A percentile compares a stretch with the other conserved stretches of the same genome.
phyloP scores from a whole-genome alignment of 148 eudicot species.

The Vaccinium myrtillus region DNA sequence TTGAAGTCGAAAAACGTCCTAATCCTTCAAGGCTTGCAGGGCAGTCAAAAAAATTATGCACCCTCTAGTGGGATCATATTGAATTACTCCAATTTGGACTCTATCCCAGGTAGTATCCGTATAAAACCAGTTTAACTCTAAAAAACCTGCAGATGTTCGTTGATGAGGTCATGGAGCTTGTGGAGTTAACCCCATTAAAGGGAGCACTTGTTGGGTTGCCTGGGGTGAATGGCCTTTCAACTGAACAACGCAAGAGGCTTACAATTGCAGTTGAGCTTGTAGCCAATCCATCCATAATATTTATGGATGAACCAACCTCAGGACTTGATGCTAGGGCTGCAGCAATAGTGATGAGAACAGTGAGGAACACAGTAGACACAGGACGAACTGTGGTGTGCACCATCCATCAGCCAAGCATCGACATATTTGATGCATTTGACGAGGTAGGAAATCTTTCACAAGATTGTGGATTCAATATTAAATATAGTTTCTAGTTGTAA shows the following conservation, averaged over 20 bases:
- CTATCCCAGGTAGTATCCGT: neutral
- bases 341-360: slow-evolving; percentile 67
- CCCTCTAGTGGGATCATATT: neutral
- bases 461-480: neutral
- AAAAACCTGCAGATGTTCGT: slow-evolving; percentile 20
- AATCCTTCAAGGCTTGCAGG: neutral
- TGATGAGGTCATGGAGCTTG: slow-evolving; percentile 61
- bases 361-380: slow-evolving; percentile 62
- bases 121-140: neutral
- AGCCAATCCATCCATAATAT: slow-evolving; percentile 64
- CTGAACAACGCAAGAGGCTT: slow-evolving; percentile 58
- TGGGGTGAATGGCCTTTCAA: slow-evolving; percentile 57
- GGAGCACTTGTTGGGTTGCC: slow-evolving; percentile 60
- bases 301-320: slow-evolving; percentile 72
- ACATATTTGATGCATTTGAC: slow-evolving; percentile 61
- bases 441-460: slow-evolving; percentile 34
- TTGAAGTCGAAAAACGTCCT: neutral
- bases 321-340: slow-evolving; percentile 72
- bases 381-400: slow-evolving; percentile 69
- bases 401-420: slow-evolving; percentile 67
- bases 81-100: neutral
- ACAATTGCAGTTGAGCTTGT: slow-evolving; percentile 65
- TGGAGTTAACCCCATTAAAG: slow-evolving; percentile 44
- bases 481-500: neutral
- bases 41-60: neutral